These are phyloP conservation scores for Candida pseudoviswanathii DNA, from an alignment of 1,139 yeast genomes.

Conservation along the genomic window DNA sequence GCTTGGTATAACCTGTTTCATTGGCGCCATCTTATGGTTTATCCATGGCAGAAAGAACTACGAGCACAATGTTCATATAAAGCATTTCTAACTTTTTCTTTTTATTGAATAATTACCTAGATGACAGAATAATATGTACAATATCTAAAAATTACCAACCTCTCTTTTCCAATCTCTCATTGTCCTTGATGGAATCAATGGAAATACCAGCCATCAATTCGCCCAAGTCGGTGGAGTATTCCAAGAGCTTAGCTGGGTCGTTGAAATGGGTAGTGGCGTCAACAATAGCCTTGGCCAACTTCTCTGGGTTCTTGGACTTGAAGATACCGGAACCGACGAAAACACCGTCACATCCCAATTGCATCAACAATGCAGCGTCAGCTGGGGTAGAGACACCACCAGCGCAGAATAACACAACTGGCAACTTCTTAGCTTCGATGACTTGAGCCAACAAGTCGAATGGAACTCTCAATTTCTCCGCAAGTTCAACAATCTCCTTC, in stretches of 20 bases:
- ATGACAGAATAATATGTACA: neutral
- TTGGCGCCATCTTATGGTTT: constrained; percentile 32
- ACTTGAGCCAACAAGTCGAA: constrained; percentile 52
- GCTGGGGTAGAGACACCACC: constrained; percentile 93
- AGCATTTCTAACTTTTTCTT: constrained; percentile 10
- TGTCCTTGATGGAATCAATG: constrained; percentile 49
- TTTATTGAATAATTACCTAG: neutral
- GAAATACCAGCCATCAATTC: constrained; percentile 74
- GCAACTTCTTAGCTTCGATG: constrained; percentile 63
- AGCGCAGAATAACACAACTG: constrained; percentile 88
- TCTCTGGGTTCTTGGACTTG: constrained; percentile 73
- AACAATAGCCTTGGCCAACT: constrained; percentile 78
- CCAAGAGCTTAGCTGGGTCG: constrained; percentile 65
- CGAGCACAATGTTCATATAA: constrained; percentile 18
- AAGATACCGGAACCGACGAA: constrained; percentile 92
- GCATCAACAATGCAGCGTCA: constrained; percentile 89
- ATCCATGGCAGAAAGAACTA: constrained; percentile 22
- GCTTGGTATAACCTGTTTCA: constrained; percentile 30
- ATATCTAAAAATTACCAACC: constrained; percentile 15
- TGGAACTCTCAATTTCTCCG: constrained; percentile 65
- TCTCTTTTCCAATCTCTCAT: constrained; percentile 40
- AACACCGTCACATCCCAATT: constrained; percentile 89
- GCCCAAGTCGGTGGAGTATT: constrained; percentile 75
- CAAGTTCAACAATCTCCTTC: constrained; percentile 48
- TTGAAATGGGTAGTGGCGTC: constrained; percentile 77